These are phyloP conservation scores for Hypoxylon perforatum DNA, from an alignment of 495 filamentous ascomycete species.

Conservation along the genomic window DNA sequence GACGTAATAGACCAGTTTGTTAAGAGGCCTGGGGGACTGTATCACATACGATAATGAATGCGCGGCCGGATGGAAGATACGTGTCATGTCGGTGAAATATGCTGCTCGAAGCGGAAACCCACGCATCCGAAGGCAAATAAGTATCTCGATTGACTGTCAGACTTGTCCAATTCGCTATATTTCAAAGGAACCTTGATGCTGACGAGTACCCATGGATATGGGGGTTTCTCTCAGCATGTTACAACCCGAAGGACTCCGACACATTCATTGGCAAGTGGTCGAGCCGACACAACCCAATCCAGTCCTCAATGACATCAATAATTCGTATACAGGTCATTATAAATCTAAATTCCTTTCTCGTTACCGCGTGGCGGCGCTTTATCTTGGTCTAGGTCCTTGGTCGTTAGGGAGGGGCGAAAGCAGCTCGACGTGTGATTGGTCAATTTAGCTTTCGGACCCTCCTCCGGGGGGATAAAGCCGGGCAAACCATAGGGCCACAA, in stretches of 20 bases:
- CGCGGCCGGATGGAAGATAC: too few species aligned
- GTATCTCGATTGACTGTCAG: too few species aligned
- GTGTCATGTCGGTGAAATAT: too few species aligned
- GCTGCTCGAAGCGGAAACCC: too few species aligned
- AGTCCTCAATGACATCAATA: slow-evolving; percentile 26
- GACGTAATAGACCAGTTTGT: too few species aligned
- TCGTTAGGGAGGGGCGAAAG: slow-evolving; percentile 7
- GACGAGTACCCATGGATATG: not conserved
- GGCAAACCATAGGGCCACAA: too few species aligned
- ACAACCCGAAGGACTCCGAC: not conserved
- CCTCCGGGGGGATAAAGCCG: slow-evolving; percentile 6
- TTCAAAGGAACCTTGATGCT: slow-evolving; percentile 2
- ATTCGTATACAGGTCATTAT: not conserved
- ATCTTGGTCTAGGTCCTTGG: not conserved
- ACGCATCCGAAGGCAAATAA: too few species aligned
- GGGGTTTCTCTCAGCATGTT: slow-evolving; percentile 4
- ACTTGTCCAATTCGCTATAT: slow-evolving; percentile 9
- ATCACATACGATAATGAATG: too few species aligned
- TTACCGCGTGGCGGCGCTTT: slow-evolving; percentile 1
- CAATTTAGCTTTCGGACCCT: not conserved
- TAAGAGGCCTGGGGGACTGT: too few species aligned
- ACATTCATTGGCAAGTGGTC: slow-evolving; percentile 2
- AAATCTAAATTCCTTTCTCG: not conserved
- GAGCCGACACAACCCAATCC: slow-evolving; percentile 8
- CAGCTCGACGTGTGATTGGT: slow-evolving; percentile 17